Conservation (phyloP, 768 basidiomycete genomes). For the Russula sp. region DNA sequence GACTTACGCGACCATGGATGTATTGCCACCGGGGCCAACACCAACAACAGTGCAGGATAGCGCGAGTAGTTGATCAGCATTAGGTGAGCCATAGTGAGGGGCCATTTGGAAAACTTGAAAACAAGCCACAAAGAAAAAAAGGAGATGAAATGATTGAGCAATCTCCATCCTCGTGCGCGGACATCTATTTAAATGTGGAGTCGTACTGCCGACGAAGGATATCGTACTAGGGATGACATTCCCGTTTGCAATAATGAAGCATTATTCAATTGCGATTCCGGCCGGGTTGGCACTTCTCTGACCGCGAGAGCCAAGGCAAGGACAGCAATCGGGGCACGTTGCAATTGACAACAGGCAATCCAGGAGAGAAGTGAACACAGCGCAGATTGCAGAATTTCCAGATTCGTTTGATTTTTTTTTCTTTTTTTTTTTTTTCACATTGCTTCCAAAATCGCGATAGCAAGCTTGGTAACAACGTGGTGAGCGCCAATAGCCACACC, state of each 20-base stretch:
- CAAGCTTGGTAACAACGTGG: not conserved
- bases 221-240: conserved; percentile 6
- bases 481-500: not conserved
- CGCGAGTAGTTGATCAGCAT: conserved; percentile 43
- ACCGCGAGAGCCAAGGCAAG: not conserved
- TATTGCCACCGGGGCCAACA: conserved; percentile 73
- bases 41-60: conserved; percentile 57
- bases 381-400: conserved; percentile 9
- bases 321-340: not conserved
- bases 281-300: not conserved
- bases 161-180: not conserved
- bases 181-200: conserved; percentile 1
- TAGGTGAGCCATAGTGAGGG: conserved; percentile 26
- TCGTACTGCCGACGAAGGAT: not conserved
- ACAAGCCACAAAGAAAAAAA: conserved; percentile 9
- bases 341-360: conserved; percentile 5
- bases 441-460: not conserved
- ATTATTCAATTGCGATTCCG: conserved; percentile 3
- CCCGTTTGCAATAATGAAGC: not conserved
- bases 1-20: conserved; percentile 74
- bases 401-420: not conserved
- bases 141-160: not conserved
- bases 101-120: conserved; percentile 20
- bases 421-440: not conserved
- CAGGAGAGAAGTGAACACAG: conserved; percentile 9